Conservation (phyloP, 192 early-diverging fungal genomes). For the Rhizophagus clarus region DNA sequence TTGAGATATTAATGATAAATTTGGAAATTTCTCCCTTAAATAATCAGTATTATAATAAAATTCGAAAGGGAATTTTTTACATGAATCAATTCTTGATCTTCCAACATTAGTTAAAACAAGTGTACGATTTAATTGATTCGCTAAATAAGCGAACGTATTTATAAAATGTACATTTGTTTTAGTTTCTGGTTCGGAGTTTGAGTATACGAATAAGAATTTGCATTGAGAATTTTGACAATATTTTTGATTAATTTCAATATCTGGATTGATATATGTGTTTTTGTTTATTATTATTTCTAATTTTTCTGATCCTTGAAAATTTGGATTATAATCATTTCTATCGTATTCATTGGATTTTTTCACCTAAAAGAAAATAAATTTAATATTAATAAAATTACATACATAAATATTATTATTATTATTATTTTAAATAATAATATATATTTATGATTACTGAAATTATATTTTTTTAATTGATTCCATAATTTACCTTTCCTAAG, state of each 20-base stretch:
- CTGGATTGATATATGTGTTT: not conserved
- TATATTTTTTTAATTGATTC: no score
- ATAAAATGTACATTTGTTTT: constrained; percentile 40
- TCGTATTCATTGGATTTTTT: no score
- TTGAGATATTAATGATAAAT: not conserved
- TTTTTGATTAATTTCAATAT: not conserved
- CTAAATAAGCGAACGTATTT: constrained; percentile 32
- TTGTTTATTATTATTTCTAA: no score
- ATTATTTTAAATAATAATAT: no score
- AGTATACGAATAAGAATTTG: constrained; percentile 3
- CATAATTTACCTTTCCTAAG: no score
- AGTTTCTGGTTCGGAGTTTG: constrained; percentile 35
- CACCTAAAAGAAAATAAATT: no score
- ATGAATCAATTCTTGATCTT: constrained; percentile 35
- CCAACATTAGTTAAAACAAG: constrained; percentile 42
- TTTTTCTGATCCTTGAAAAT: no score
- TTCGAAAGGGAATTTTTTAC: constrained; percentile 33
- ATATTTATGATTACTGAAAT: no score
- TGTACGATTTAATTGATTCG: constrained; percentile 39
- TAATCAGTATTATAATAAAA: constrained; percentile 35
- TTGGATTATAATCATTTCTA: no score
- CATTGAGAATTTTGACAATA: not conserved
- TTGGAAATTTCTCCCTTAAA: not conserved
- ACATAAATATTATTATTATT: no score
- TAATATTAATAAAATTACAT: no score